Percentiles rank a stretch among this genome's conserved stretches.
These are phyloP conservation scores for Cladorrhinum sp. DNA, from an alignment of 2,329 filamentous ascomycete genomes.

Conservation along the genomic window DNA sequence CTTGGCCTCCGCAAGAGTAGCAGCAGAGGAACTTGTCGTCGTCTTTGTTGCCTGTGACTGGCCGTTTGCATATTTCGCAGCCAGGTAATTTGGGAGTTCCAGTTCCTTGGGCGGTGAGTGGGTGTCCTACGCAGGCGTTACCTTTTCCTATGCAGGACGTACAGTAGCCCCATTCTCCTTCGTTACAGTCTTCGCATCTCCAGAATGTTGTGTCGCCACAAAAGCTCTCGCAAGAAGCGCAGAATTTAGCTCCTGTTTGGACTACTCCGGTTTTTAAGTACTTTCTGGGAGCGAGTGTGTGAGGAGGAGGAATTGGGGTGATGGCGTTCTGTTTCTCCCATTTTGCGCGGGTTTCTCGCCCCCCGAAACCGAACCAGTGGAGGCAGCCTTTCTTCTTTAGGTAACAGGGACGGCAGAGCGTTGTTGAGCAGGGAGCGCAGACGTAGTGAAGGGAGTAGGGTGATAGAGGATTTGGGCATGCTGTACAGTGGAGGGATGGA, in stretches of 20 bases:
- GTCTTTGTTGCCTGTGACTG: neutral
- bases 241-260: slow-evolving; percentile 27
- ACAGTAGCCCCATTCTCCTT: slow-evolving; percentile 94
- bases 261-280: slow-evolving; percentile 50
- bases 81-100: too few species aligned
- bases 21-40: neutral
- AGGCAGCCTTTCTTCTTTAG: slow-evolving; percentile 71
- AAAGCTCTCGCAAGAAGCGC: neutral
- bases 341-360: slow-evolving; percentile 59
- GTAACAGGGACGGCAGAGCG: slow-evolving; percentile 79
- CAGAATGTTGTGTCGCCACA: slow-evolving; percentile 63
- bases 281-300: slow-evolving; percentile 57
- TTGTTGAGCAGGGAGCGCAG: slow-evolving; percentile 64
- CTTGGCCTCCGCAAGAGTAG: neutral
- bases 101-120: slow-evolving; percentile 42
- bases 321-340: slow-evolving; percentile 56
- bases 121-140: slow-evolving; percentile 70
- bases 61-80: neutral
- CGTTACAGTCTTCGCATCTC: slow-evolving; percentile 83
- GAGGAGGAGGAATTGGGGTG: slow-evolving; percentile 45
- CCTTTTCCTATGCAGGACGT: slow-evolving; percentile 83
- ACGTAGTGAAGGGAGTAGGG: slow-evolving; percentile 84
- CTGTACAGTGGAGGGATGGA: slow-evolving; percentile 5
- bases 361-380: slow-evolving; percentile 86
- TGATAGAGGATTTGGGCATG: slow-evolving; percentile 62